Base-by-base conservation (phyloP, 768 basidiomycete genomes). In the Suillus discolor region DNA sequence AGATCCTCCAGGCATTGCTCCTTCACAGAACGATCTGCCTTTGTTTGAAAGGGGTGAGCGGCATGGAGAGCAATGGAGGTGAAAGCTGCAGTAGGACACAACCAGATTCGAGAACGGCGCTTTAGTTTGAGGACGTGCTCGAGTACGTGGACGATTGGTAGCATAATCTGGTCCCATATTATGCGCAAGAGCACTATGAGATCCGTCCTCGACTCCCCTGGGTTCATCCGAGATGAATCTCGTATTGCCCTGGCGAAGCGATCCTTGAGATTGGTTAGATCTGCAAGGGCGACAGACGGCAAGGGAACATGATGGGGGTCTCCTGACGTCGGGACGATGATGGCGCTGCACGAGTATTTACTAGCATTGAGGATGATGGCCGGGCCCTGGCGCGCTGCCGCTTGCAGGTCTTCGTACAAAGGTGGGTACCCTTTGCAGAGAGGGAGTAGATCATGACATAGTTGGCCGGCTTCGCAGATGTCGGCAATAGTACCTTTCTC, bases 131-230 rank as follows among this genome's bases (percentile, higher is more conserved):
- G 42, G 4, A 8, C 18, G 1, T 45, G 8, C 44, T 45, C 4
- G 44, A 45, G 44, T 9, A 45, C 44, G 2, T 20, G 9, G 20
- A 45, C 20, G 8, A 45, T 20, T 8, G 44, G 44, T 45, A 20
- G 44, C 44, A 45, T 45, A 9, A 45, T 20, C 44, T 20, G 9
- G 0, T 45, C 1, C 44, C 44, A 45, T 11, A 45, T 0, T 11
- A 11, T 20, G 4, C 20, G 8, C 1, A 1, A 20, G 44, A 45
- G 44, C 0, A 45, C 44, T 44, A 44, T 44, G 0, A 44, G 16
- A 20, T 45, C 44, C 0, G 0, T 20, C 9, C 44, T 20, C 4
- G 20, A 1, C 44, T 20, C 20, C 18, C 0, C 3, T 44, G 20
- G 20, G 20, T 3, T 4, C 18, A 44, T 44, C 6, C 41, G 6